Evolutionary conservation across 2,329 filamentous ascomycete genomes (phyloP).

Genomic region (Dendrostoma leiphaemia): DNA sequence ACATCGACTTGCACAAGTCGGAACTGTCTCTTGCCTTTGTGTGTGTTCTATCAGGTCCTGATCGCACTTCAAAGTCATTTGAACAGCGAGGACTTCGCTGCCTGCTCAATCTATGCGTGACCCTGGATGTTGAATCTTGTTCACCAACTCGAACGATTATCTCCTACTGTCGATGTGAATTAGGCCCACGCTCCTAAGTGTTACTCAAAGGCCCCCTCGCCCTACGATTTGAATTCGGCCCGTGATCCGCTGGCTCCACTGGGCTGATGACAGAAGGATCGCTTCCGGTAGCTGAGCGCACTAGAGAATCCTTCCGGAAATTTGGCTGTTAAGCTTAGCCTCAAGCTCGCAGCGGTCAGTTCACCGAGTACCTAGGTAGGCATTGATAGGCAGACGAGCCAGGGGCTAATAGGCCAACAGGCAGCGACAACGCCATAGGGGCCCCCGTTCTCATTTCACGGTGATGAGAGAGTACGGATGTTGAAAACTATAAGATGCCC

Average conservation of each 20-base stretch:
- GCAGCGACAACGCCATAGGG: background rate
- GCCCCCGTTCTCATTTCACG: background rate
- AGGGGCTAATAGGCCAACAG: slow-evolving; percentile 1
- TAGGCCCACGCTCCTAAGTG: too few species aligned
- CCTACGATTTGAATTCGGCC: background rate
- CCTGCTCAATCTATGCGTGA: too few species aligned
- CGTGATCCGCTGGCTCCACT: background rate
- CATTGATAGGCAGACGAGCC: background rate
- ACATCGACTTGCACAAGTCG: background rate
- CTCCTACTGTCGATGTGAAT: too few species aligned
- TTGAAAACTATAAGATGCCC: background rate
- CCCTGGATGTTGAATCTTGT: too few species aligned
- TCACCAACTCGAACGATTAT: too few species aligned
- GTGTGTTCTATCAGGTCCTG: too few species aligned
- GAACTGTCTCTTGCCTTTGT: background rate
- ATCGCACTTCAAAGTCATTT: too few species aligned
- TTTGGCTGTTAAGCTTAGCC: background rate
- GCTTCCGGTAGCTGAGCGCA: background rate
- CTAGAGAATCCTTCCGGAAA: background rate
- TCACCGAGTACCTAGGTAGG: background rate
- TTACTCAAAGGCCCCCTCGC: background rate
- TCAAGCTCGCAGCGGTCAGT: background rate
- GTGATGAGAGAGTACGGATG: background rate
- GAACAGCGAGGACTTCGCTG: too few species aligned
- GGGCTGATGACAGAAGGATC: background rate